Conservation (phyloP, 768 basidiomycete genomes). For the Boletus patriciae region DNA sequence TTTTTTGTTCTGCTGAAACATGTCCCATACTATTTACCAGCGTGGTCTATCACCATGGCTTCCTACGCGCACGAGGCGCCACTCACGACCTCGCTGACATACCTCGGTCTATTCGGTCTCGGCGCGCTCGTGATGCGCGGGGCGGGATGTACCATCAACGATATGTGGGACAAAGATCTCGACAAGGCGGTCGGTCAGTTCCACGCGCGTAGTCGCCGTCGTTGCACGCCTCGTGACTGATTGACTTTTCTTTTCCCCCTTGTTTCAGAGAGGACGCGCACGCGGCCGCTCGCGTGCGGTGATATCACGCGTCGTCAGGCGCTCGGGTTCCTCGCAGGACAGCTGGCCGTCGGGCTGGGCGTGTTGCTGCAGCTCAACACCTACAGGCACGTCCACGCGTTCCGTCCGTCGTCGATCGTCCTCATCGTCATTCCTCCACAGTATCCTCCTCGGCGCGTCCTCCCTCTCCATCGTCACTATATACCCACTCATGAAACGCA, state of each 20-base stretch:
- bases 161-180: constrained; percentile 94
- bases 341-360: constrained; percentile 79
- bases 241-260: neutral
- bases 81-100: constrained; percentile 65
- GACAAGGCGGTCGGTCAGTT: constrained; percentile 84
- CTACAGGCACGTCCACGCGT: constrained; percentile 66
- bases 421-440: constrained; percentile 28
- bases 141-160: constrained; percentile 98
- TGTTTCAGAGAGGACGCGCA: constrained; percentile 74
- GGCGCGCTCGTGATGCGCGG: constrained; percentile 96
- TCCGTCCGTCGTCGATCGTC: no score
- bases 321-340: constrained; percentile 74
- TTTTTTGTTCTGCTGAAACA: neutral
- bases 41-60: constrained; percentile 98
- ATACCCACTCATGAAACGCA: constrained; percentile 96
- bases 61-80: constrained; percentile 76
- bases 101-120: constrained; percentile 79
- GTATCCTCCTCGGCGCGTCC: constrained; percentile 89
- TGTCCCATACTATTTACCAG: constrained; percentile 40
- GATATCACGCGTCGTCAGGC: constrained; percentile 78
- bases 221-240: neutral
- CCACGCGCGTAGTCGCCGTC: neutral
- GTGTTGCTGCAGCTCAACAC: constrained; percentile 89
- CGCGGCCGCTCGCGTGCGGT: constrained; percentile 83
- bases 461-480: constrained; percentile 83